Conservation (phyloP, 2,329 filamentous ascomycete genomes). For the Truncatella angustata region DNA sequence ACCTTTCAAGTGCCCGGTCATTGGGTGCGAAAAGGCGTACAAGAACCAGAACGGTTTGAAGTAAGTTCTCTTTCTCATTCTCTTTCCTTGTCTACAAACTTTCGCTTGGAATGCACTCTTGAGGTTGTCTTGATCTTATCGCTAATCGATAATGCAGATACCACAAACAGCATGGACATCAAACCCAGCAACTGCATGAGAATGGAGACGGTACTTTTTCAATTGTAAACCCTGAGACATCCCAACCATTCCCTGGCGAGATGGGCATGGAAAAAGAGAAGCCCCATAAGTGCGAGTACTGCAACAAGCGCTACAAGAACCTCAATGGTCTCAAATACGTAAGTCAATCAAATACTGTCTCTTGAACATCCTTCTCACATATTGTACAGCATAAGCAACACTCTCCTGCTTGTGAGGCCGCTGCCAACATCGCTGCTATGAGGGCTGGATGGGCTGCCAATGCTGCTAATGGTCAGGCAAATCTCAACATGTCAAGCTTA, state of each 20-base stretch:
- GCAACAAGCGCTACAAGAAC: slow-evolving; percentile 99
- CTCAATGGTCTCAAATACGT: slow-evolving; percentile 96
- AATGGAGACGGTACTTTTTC: slow-evolving; percentile 97
- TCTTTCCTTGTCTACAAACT: slow-evolving; percentile 4
- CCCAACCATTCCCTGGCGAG: slow-evolving; percentile 89
- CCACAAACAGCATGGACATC: slow-evolving; percentile 83
- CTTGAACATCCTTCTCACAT: no score
- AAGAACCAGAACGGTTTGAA: slow-evolving; percentile 99
- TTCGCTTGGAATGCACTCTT: no score
- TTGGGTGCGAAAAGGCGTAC: slow-evolving; percentile 98
- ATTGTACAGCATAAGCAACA: slow-evolving; percentile 73
- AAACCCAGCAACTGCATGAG: slow-evolving; percentile 93
- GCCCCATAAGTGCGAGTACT: slow-evolving; percentile 94
- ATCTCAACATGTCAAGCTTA: slow-evolving; percentile 26
- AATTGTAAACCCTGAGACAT: slow-evolving; percentile 95
- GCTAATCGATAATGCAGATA: slow-evolving; percentile 47
- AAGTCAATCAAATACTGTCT: no score
- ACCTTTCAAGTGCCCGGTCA: slow-evolving; percentile 95
- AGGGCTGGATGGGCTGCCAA: slow-evolving; percentile 22
- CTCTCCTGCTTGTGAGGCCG: slow-evolving; percentile 86
- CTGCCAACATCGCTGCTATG: slow-evolving; percentile 56
- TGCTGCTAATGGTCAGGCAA: slow-evolving; percentile 22
- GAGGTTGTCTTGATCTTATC: background rate
- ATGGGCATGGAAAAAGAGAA: slow-evolving; percentile 99
- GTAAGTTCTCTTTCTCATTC: slow-evolving; percentile 49